Percentiles rank a stretch among this genome's conserved stretches.
Evolutionary conservation across 768 basidiomycete genomes (phyloP).

Genomic region (Tylopilus sp.): DNA sequence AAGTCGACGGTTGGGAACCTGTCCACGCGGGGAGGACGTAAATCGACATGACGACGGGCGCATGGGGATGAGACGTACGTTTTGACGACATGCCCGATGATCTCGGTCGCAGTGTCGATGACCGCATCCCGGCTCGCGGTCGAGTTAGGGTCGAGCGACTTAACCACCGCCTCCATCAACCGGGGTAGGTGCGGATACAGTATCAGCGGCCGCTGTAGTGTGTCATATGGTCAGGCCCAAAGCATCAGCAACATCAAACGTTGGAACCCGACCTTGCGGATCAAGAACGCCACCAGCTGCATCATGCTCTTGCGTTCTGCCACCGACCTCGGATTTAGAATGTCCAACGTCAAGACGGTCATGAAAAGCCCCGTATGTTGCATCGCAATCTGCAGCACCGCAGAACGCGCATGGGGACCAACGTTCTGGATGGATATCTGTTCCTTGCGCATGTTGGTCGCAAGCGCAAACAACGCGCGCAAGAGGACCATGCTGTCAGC

Average conservation of each 20-base stretch:
- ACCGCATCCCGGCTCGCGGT: slow-evolving; percentile 77
- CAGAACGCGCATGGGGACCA: slow-evolving; percentile 73
- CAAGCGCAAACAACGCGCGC: slow-evolving; percentile 76
- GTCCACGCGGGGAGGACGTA: background rate
- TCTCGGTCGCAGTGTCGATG: slow-evolving; percentile 88
- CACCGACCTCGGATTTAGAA: slow-evolving; percentile 69
- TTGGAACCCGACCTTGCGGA: slow-evolving; percentile 65
- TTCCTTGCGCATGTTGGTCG: slow-evolving; percentile 72
- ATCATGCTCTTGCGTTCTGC: slow-evolving; percentile 84
- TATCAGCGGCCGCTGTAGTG: slow-evolving; percentile 72
- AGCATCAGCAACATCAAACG: too few species aligned
- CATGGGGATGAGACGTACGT: slow-evolving; percentile 49
- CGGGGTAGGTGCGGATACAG: slow-evolving; percentile 81
- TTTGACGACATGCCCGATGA: slow-evolving; percentile 90
- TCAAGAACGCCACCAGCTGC: slow-evolving; percentile 91
- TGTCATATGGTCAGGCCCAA: too few species aligned
- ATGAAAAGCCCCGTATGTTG: slow-evolving; percentile 88
- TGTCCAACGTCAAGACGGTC: slow-evolving; percentile 89
- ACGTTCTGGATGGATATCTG: slow-evolving; percentile 63
- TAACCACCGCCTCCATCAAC: slow-evolving; percentile 92
- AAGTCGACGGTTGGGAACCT: slow-evolving; percentile 96
- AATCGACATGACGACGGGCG: background rate
- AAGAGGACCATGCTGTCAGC: slow-evolving; percentile 87
- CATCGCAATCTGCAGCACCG: slow-evolving; percentile 81
- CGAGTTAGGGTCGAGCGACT: slow-evolving; percentile 90